Base-by-base conservation (phyloP, 495 filamentous ascomycete species). In the Chaetomium tenue region DNA sequence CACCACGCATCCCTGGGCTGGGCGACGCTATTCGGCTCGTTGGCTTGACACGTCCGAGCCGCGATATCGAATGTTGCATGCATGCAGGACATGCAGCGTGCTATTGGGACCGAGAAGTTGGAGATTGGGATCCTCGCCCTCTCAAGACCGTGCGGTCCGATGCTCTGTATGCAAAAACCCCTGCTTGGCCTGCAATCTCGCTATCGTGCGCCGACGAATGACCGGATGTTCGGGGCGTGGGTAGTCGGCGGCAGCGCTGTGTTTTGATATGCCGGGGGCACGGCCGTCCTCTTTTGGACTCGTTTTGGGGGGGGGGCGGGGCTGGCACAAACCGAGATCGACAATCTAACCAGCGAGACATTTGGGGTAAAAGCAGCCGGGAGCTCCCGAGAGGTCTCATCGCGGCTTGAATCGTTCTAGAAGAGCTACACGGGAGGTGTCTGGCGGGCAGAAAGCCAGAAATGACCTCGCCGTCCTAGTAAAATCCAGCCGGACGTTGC, bases 281-380 rank as follows among this genome's bases (percentile, higher is more conserved):
- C 33, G 5, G 13, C 13, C 40, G 15, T 44, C 40, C 40, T 30
- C 13, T 15, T 44, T 44, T 44, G 13, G 13, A 15, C 2, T 15
- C 40, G 11, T 44, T 50, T 50, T 20, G 46, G 46, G 46, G 46
- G 12, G 12, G 5, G 3, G 23, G 51, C 28, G 51, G 26, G 51
- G 51, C 26, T 54, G 51, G 30, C 51, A 5, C 51, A n/a, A 54
- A 30, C 0, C 7, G 53, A 40, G 53, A 56, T 56, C 53, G 53
- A 23, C 33, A 33, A 8, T 0, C 18, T 3, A 18, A 23, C 9
- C 30, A 39, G 20, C 20, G 30, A 56, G 53, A 56, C 53, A 39
- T 40, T 40, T 40, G 30, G 30, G 53, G 33, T 40, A 9, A 15
- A 20, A 33, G 51, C 13, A 6, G 28, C 16, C 51, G 51, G 51